Evolutionary conservation across 257 asterid species (phyloP).

Genomic region (Solanum paucissectum): DNA sequence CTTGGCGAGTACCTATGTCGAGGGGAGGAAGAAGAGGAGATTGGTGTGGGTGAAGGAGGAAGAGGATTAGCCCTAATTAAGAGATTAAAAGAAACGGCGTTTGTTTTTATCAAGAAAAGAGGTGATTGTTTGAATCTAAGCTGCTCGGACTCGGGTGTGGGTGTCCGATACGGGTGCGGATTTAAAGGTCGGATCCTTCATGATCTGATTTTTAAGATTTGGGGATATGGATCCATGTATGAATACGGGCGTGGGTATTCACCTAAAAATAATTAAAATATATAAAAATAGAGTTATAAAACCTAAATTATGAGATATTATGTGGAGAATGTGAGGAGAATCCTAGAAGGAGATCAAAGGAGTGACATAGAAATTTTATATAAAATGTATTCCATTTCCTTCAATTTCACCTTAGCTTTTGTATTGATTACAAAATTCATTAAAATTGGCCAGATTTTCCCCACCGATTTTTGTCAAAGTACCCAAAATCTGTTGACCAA

Average conservation of each 20-base stretch:
- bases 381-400: neutral
- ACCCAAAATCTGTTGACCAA: neutral
- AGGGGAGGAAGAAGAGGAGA: neutral
- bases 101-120: neutral
- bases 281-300: neutral
- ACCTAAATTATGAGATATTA: neutral
- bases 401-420: neutral
- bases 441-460: too few relatives aligned
- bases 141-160: neutral
- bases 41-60: neutral
- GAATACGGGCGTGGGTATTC: neutral
- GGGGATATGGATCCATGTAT: too few relatives aligned
- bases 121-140: neutral
- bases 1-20: neutral
- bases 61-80: neutral
- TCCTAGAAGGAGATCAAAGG: neutral
- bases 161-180: neutral
- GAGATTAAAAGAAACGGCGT: neutral
- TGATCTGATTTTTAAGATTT: neutral
- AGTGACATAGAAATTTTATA: too few relatives aligned
- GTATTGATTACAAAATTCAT: too few relatives aligned
- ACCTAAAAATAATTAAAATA: neutral
- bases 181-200: neutral
- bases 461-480: too few relatives aligned
- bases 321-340: neutral